phyloP scores from a whole-genome alignment of 2,329 filamentous ascomycete species.

The Aureobasidium mangrovei region DNA sequence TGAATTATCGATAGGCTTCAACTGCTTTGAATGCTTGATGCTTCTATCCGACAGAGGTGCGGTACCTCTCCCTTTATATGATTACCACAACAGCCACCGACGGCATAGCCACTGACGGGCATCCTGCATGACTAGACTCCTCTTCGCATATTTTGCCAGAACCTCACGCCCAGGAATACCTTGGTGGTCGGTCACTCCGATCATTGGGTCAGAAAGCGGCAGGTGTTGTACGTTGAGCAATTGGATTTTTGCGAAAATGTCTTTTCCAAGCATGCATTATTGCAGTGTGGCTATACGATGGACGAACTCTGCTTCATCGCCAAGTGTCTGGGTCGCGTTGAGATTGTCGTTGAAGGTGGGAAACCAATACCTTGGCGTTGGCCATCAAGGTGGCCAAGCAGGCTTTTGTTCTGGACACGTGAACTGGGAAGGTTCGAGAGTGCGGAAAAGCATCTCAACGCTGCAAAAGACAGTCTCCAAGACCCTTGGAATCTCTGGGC shows the following conservation, averaged over 20 bases:
- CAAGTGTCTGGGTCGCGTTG: not conserved
- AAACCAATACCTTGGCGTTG: constrained; percentile 9
- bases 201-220: not conserved
- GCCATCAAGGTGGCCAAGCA: constrained; percentile 13
- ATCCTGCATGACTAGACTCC: not conserved
- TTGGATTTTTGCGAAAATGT: not conserved
- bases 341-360: not conserved
- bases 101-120: not conserved
- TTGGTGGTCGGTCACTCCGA: not conserved
- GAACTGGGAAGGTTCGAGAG: not conserved
- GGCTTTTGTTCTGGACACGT: not conserved
- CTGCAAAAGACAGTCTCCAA: not conserved
- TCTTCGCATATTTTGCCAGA: not conserved
- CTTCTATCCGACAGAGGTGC: not conserved
- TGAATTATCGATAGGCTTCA: not conserved
- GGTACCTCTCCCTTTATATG: not conserved
- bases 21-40: not conserved
- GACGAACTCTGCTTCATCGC: not conserved
- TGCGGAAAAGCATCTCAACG: not conserved
- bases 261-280: not conserved
- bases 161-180: constrained; percentile 8
- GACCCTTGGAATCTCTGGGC: not conserved
- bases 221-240: not conserved
- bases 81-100: not conserved
- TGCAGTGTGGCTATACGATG: not conserved